Evolutionary conservation across 257 asterid genomes (phyloP), one percentile per base, ranked within the genome.

Genomic region (Linaria vulgaris): DNA sequence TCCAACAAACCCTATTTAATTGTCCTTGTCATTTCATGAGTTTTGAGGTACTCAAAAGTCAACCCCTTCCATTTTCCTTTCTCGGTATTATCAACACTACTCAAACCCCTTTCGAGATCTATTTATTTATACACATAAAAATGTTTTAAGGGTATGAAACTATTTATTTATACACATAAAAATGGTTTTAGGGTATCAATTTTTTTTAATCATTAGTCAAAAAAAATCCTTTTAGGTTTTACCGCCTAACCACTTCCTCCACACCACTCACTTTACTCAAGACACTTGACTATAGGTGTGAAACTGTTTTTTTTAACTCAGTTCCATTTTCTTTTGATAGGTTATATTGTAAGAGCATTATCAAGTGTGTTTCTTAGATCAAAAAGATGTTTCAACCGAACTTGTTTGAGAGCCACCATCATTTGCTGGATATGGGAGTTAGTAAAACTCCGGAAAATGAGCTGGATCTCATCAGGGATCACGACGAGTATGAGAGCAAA

Each of bases 321-420:
- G 24, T 37, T 41, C 67, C 19, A 41, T 20, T 54, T 44, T 57
- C 67, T 4, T 41, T 61, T 46, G n/a, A n/a, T n/a, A 24, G 58
- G 25, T 11, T 73, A 72, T 70, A 67, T 52, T 73, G 64, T 31
- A 66, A 53, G 53, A 67, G 20, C 19, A 37, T 11, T 37, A 12
- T 31, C n/a, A n/a, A 61, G 68, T 48, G 34, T 27, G 34, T 61
- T 39, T 54, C 15, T n/a, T 45, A 39, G 22, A 6, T 1, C 19
- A 23, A 37, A 41, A 7, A 73, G 74, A 85, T 86, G 95, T 86
- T 79, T 81, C 95, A 81, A 60, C 83, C 90, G 39, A 81, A 76
- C 66, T 77, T 86, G 80, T 86, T 83, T 15, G 95, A 83, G 37
- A 70, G 75, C 67, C 88, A 86, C 49, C 95, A 76, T 38, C 83